These are phyloP conservation scores for Cucurbitaria berberidis DNA, from an alignment of 2,329 filamentous ascomycete species.

Conservation along the genomic window DNA sequence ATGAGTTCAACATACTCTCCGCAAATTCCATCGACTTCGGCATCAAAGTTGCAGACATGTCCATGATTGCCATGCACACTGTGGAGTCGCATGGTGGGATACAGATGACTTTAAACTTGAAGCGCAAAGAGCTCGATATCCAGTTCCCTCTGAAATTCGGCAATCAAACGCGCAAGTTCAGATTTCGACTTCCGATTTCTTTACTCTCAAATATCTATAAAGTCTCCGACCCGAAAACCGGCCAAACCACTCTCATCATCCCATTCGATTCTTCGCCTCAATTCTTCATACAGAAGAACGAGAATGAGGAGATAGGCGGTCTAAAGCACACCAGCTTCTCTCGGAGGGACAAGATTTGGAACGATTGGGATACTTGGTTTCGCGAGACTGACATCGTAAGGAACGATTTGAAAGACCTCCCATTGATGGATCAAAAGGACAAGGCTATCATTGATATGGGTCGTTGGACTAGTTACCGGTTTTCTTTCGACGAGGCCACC, in stretches of 20 bases:
- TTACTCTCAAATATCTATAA: constrained; percentile 52
- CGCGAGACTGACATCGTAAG: constrained; percentile 62
- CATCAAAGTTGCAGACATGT: constrained; percentile 58
- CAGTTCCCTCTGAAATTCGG: constrained; percentile 50
- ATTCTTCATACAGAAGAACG: constrained; percentile 49
- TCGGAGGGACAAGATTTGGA: constrained; percentile 55
- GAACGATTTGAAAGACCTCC: constrained; percentile 22
- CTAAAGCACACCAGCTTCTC: constrained; percentile 17
- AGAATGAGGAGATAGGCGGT: constrained; percentile 14
- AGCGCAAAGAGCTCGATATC: constrained; percentile 53
- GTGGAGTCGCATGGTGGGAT: constrained; percentile 37
- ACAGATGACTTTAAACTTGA: constrained; percentile 52
- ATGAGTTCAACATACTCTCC: constrained; percentile 31
- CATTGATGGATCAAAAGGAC: constrained; percentile 49
- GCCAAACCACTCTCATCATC: constrained; percentile 34
- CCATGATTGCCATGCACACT: constrained; percentile 67
- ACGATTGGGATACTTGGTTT: constrained; percentile 63
- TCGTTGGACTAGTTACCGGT: constrained; percentile 67
- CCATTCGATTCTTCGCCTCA: constrained; percentile 50
- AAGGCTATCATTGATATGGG: constrained; percentile 67
- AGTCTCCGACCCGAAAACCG: constrained; percentile 10
- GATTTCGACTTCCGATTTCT: constrained; percentile 54
- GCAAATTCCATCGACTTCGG: constrained; percentile 67
- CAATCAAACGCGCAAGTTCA: constrained; percentile 35
- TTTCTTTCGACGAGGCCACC: constrained; percentile 54